These are phyloP conservation scores for Capronia epimyces DNA, from an alignment of 2,329 filamentous ascomycete species.

Conservation along the genomic window DNA sequence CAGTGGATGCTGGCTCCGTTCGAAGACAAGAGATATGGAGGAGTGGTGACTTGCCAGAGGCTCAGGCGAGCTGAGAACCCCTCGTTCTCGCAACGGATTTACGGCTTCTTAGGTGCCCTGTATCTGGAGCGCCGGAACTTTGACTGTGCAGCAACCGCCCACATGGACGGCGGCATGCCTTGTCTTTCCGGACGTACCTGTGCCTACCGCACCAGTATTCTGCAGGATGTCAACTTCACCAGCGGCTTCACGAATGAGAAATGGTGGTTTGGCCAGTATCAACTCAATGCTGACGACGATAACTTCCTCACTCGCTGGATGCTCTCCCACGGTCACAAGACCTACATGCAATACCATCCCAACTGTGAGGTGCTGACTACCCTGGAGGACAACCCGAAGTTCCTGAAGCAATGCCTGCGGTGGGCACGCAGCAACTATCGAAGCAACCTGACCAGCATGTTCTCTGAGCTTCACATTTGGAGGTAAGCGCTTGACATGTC, in stretches of 20 bases:
- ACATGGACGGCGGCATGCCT: constrained; percentile 91
- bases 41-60: constrained; percentile 86
- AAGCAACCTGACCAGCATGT: constrained; percentile 87
- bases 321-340: constrained; percentile 86
- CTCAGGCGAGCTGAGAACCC: constrained; percentile 63
- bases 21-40: constrained; percentile 73
- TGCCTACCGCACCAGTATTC: constrained; percentile 81
- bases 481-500: constrained; percentile 59
- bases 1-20: constrained; percentile 92
- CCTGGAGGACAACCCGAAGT: constrained; percentile 80
- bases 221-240: constrained; percentile 78
- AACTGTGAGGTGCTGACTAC: constrained; percentile 92
- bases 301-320: constrained; percentile 98
- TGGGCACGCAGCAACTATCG: constrained; percentile 98
- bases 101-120: constrained; percentile 84
- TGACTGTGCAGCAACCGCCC: constrained; percentile 91
- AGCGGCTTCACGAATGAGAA: constrained; percentile 87
- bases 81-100: constrained; percentile 59
- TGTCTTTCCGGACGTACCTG: constrained; percentile 94
- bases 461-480: constrained; percentile 78
- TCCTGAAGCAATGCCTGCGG: constrained; percentile 84
- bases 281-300: constrained; percentile 93
- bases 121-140: constrained; percentile 95
- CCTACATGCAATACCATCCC: constrained; percentile 87
- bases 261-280: constrained; percentile 71